Base-by-base conservation (phyloP, 2,329 filamentous ascomycete species). In the Salinomyces thailandicus region DNA sequence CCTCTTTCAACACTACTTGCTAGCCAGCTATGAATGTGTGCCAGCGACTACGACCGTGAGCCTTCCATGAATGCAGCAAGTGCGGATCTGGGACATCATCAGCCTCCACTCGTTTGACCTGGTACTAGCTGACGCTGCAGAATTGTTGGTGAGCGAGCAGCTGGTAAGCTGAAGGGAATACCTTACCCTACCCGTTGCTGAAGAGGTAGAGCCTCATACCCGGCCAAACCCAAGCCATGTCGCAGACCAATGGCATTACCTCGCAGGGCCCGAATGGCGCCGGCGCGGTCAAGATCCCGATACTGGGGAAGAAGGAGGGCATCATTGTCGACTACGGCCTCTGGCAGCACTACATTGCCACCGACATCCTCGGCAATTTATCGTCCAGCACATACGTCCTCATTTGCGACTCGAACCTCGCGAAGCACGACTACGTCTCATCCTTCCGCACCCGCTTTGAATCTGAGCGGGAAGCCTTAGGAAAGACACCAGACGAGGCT, bases 401-500 rank as follows among this genome's bases (percentile, higher is more conserved):
- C 43, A 84, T 98, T 54, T 96, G 91, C 61, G 91, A 98, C 64
- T 93, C 87, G 31, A 96, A 96, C 58, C 75, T 98, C 43, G 75
- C 74, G 43, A 72, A 79, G 15, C 72, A 79, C 51, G 43, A 50
- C 28, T 96, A 96, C 61, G 79, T 86, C 1, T 77, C 84, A n/a
- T 58, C 67, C 18, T 95, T 98, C 61, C 63, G 77, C 55, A 64
- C 72, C 42, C 67, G 70, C 46, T 89, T 91, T 62, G 62, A 75
- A 34, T 41, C 42, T 27, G 50, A 55, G 37, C 41, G 47, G 5
- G 43, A 51, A 20, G 64, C 55, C 42, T 53, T 69, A 33, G 57
- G 57, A 6, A 50, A 61, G 19, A 43, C 64, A 37, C 57, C 64
- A 9, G 44, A 51, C 14, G 58, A 66, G 33, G 72, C 77, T 6